Percentiles rank a stretch among this genome's conserved stretches.
Conservation (phyloP, 768 basidiomycete species). For the Suillus discolor region DNA sequence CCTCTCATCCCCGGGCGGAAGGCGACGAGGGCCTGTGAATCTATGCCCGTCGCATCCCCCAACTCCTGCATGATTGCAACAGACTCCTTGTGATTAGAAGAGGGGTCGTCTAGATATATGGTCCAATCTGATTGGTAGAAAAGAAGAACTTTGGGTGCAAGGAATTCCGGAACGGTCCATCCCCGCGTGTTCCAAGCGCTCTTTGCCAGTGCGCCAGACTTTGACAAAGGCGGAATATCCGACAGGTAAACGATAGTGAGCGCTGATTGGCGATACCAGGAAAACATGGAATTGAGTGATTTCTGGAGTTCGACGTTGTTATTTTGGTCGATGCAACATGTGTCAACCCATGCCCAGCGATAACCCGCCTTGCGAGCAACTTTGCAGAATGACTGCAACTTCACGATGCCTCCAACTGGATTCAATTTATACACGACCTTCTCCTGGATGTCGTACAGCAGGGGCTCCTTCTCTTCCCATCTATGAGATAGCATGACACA, state of each 20-base stretch:
- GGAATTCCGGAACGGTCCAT: constrained; percentile 1
- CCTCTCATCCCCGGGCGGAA: neutral
- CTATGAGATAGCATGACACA: constrained; percentile 7
- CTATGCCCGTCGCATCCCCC: neutral
- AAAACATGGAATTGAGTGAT: constrained; percentile 13
- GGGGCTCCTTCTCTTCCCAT: constrained; percentile 6
- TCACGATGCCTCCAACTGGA: neutral
- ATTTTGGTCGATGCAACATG: constrained; percentile 14
- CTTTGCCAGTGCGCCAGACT: neutral
- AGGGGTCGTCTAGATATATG: neutral
- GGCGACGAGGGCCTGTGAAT: neutral
- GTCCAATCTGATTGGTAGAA: neutral
- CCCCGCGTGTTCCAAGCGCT: neutral
- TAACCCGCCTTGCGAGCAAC: constrained; percentile 16
- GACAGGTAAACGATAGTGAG: neutral
- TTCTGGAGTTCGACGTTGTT: constrained; percentile 11
- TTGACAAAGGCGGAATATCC: neutral
- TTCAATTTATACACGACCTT: neutral
- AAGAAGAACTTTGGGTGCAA: neutral
- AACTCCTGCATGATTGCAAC: neutral
- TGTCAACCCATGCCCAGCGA: constrained; percentile 13
- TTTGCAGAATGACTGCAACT: constrained; percentile 11
- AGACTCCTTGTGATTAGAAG: neutral
- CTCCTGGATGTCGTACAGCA: constrained; percentile 8
- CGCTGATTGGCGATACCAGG: constrained; percentile 8